Evolutionary conservation across 2,329 filamentous ascomycete genomes (phyloP), one percentile per base, ranked within the genome.

Genomic region (Monilinia laxa): DNA sequence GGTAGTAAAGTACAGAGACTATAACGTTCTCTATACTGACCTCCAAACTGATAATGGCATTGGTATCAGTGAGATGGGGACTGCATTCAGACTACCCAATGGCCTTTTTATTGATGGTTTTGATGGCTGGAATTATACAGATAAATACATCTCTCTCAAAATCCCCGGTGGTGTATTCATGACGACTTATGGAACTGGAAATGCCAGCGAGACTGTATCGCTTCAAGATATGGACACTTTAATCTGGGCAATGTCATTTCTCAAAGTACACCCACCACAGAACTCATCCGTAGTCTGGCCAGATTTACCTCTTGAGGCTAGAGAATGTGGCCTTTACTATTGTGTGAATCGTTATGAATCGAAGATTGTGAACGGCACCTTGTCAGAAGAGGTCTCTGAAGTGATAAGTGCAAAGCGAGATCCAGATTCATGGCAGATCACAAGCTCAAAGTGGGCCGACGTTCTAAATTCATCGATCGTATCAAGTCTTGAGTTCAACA

Each of bases 311-410:
- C 31, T 60, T 7, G 57, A 60, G 16, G 57, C 42, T 38, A 28
- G 57, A 60, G 57, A 60, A 60, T 60, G 57, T 12, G 57, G 57
- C 28, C 28, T 60, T 0, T 60, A 60, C 42, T 60, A 60, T 38
- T 60, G 57, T 38, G 57, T 51, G 6, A 60, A 60, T 49, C 42
- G 45, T n/a, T 49, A 60, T 35, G 14, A 60, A 16, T 60, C 57
- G 28, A 23, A 28, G 10, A 11, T 60, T 35, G 28, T 16, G 3
- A 23, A n/a, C 9, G 45, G 57, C 10, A 38, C 20, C 35, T 20
- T 60, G 5, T 49, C 42, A n/a, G 57, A 60, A 60, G 28, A 60
- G 1, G 10, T 60, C 49, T 60, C 45, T 16, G 57, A 60, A 31
- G 20, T 60, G 10, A 60, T 12, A 7, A 60, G 45, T 23, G 57